Percentiles rank a stretch among this genome's conserved stretches.
phyloP scores from a whole-genome alignment of 345 rosid species.

The Dovyalis caffra region DNA sequence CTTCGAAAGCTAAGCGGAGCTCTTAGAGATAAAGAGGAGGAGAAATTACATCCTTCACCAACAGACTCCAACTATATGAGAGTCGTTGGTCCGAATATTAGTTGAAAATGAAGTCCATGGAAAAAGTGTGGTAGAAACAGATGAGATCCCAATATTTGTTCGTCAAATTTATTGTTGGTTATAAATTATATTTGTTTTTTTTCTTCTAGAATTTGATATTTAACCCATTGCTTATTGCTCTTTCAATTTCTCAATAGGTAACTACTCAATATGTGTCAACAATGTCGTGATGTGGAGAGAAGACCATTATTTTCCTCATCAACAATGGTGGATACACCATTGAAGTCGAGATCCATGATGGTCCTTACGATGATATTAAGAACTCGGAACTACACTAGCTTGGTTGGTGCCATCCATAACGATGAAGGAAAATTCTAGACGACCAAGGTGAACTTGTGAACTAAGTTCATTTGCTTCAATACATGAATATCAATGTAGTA shows the following conservation, averaged over 20 bases:
- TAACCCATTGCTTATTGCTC: no score
- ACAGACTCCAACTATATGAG: conserved; percentile 89
- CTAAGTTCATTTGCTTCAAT: no score
- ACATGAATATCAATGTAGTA: no score
- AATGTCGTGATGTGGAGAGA: no score
- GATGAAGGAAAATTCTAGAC: background rate
- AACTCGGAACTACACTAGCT: conserved; percentile 69
- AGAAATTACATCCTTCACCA: conserved; percentile 92
- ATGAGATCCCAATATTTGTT: conserved; percentile 95
- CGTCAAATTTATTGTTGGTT: no score
- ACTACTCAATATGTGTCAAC: no score
- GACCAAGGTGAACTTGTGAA: conserved; percentile 1
- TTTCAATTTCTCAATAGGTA: no score
- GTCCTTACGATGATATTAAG: conserved; percentile 72
- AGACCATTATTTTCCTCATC: no score
- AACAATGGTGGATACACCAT: no score
- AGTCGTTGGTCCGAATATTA: conserved; percentile 98
- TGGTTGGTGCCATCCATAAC: conserved; percentile 60
- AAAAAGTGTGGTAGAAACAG: conserved; percentile 98
- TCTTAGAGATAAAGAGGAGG: conserved; percentile 87
- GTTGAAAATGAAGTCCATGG: conserved; percentile 98
- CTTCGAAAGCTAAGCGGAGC: conserved; percentile 89
- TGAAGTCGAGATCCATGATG: no score
- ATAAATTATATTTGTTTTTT: no score
- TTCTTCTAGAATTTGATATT: no score